A percentile compares a stretch with the other conserved stretches of the same genome.
Conservation (phyloP, 192 early-diverging fungal genomes). For the Backusella sp. region DNA sequence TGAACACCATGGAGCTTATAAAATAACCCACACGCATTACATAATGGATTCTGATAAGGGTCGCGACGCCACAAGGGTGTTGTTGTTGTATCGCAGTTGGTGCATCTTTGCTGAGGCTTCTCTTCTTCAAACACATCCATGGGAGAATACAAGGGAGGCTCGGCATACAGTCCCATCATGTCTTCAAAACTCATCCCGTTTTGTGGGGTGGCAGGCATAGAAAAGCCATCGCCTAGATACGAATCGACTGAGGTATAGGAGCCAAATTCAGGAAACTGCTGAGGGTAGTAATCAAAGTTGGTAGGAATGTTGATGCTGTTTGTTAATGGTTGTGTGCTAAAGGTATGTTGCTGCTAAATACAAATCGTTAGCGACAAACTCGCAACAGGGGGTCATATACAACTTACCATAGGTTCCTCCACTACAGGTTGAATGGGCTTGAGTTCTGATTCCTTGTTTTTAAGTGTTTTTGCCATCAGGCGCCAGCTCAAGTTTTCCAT, state of each 20-base stretch:
- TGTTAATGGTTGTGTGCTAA: not conserved
- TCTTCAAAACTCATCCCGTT: slow-evolving; percentile 32
- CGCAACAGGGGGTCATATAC: not conserved
- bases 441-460: slow-evolving; percentile 29
- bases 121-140: not conserved
- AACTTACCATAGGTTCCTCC: not conserved
- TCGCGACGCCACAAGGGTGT: slow-evolving; percentile 97
- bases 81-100: slow-evolving; percentile 51
- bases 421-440: not conserved
- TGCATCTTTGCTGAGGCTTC: slow-evolving; percentile 6
- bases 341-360: not conserved
- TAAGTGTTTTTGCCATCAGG: slow-evolving; percentile 67
- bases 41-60: slow-evolving; percentile 84
- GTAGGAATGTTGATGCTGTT: slow-evolving; percentile 15
- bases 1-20: slow-evolving; percentile 91
- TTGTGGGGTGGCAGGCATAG: not conserved
- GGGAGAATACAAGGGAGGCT: not conserved
- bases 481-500: slow-evolving; percentile 85
- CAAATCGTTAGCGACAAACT: not conserved
- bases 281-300: not conserved
- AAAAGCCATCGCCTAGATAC: not conserved
- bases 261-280: not conserved
- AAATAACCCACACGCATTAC: slow-evolving; percentile 97
- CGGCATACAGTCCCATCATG: slow-evolving; percentile 24
- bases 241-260: slow-evolving; percentile 9